A percentile compares a stretch with the other conserved stretches of the same genome.
Conservation (phyloP, 2,329 filamentous ascomycete genomes). For the Pseudogymnoascus sp. region DNA sequence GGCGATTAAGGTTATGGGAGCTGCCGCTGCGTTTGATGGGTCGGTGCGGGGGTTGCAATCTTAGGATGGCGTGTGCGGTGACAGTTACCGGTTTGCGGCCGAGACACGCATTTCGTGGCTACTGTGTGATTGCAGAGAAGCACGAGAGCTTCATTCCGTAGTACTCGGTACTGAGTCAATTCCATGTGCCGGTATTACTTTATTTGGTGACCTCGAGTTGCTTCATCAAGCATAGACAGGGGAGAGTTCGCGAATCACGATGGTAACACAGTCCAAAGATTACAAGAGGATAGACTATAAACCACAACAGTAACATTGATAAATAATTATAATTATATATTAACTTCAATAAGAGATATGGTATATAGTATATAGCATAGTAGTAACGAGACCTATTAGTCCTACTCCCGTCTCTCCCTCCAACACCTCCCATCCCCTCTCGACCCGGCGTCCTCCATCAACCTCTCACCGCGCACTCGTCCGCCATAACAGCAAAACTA, state of each 20-base stretch:
- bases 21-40: neutral
- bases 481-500: neutral
- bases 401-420: neutral
- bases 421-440: neutral
- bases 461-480: neutral
- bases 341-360: neutral
- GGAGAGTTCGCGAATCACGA: no score
- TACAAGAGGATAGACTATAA: no score
- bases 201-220: neutral
- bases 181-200: neutral
- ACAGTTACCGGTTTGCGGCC: neutral
- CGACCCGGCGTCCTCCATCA: neutral
- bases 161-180: neutral
- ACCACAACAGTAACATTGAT: neutral
- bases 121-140: neutral
- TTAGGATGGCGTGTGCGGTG: neutral
- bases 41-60: neutral
- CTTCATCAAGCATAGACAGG: neutral
- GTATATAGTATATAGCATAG: neutral
- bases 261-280: neutral
- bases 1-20: neutral
- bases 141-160: no score
- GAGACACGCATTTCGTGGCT: neutral
- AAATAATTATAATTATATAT: neutral
- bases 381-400: neutral